These are phyloP conservation scores for Fonsecaea pugnacius DNA, from an alignment of 2,329 filamentous ascomycete genomes.

Conservation along the genomic window DNA sequence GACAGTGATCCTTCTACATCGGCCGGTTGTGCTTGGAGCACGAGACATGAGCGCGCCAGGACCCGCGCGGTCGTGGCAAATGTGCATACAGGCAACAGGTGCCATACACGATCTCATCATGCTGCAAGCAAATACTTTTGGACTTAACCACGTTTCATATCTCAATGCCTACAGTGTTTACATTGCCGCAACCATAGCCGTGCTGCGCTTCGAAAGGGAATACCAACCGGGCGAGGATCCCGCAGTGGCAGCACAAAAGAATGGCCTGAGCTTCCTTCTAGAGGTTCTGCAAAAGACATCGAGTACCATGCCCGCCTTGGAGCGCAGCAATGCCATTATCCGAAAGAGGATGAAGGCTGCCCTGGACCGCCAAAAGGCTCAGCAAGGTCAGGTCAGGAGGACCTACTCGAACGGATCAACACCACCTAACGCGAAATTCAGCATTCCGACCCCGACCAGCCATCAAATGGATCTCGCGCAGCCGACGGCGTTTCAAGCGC, in stretches of 20 bases:
- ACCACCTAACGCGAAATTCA: constrained; percentile 27
- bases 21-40: constrained; percentile 52
- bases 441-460: constrained; percentile 29
- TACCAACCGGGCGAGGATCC: constrained; percentile 31
- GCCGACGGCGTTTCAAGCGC: constrained; percentile 33
- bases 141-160: constrained; percentile 37
- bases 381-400: constrained; percentile 10
- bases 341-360: constrained; percentile 37
- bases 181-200: constrained; percentile 39
- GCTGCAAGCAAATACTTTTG: constrained; percentile 39
- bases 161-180: constrained; percentile 39
- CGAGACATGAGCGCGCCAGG: constrained; percentile 27
- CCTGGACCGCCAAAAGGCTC: constrained; percentile 33
- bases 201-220: constrained; percentile 38
- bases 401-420: constrained; percentile 29
- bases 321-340: constrained; percentile 39
- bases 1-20: constrained; percentile 59
- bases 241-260: constrained; percentile 28
- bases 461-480: constrained; percentile 32
- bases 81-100: constrained; percentile 36
- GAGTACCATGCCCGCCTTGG: constrained; percentile 37
- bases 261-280: constrained; percentile 36
- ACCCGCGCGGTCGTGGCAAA: constrained; percentile 33
- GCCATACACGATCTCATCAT: constrained; percentile 38
- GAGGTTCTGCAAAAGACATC: constrained; percentile 37